Conservation (phyloP, 345 rosid species). For the Euphorbia tirucalli region DNA sequence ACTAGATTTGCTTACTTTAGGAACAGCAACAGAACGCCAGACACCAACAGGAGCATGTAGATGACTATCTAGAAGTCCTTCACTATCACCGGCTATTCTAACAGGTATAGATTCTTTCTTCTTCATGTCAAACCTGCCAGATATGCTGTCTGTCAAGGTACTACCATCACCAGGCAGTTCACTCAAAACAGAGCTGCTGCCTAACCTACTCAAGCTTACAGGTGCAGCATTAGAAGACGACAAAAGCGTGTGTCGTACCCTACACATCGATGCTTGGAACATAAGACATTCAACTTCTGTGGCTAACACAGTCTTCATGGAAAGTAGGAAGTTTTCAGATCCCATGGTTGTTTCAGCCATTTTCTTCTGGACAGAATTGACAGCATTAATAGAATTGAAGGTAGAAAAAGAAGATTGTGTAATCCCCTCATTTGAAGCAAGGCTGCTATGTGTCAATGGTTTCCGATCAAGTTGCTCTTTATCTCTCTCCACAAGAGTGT, state of each 20-base stretch:
- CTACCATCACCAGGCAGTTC: slow-evolving; percentile 74
- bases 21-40: slow-evolving; percentile 90
- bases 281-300: slow-evolving; percentile 80
- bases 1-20: slow-evolving; percentile 71
- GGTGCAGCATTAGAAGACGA: slow-evolving; percentile 48
- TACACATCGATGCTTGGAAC: slow-evolving; percentile 93
- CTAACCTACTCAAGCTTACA: slow-evolving; percentile 53
- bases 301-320: slow-evolving; percentile 71
- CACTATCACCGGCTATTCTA: slow-evolving; percentile 91
- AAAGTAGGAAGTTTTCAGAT: slow-evolving; percentile 46
- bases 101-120: slow-evolving; percentile 87
- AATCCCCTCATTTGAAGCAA: slow-evolving; percentile 43
- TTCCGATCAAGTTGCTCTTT: slow-evolving; percentile 49
- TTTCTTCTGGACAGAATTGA: slow-evolving; percentile 52
- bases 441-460: slow-evolving; percentile 36
- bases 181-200: slow-evolving; percentile 55
- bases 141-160: slow-evolving; percentile 68
- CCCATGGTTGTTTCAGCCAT: slow-evolving; percentile 45
- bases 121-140: slow-evolving; percentile 67
- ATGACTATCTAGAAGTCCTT: slow-evolving; percentile 76
- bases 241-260: slow-evolving; percentile 63
- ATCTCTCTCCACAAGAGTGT: slow-evolving; percentile 64
- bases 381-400: slow-evolving; percentile 47
- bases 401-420: slow-evolving; percentile 53
- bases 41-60: slow-evolving; percentile 85